Evolutionary conservation across 106 monocot genomes (phyloP).

Genomic region (Ottelia alismoides): DNA sequence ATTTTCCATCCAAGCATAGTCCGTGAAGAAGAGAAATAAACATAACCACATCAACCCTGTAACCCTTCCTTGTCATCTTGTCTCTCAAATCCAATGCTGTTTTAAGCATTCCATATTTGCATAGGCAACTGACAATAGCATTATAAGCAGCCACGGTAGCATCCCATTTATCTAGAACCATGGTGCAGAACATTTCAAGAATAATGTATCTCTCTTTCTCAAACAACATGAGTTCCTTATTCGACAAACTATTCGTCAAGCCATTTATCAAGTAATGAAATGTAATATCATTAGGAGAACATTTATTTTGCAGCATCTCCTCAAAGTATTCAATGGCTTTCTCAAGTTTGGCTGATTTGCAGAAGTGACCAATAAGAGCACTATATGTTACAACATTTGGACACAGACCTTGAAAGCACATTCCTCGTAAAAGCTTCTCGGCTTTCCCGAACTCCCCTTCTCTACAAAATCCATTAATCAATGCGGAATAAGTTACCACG

Average conservation of each 20-base stretch:
- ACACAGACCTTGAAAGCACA: constrained; percentile 29
- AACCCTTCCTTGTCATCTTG: constrained; percentile 49
- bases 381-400: constrained; percentile 90
- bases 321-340: constrained; percentile 44
- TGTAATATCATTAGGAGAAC: constrained; percentile 65
- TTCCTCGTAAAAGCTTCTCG: constrained; percentile 32
- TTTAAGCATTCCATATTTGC: constrained; percentile 64
- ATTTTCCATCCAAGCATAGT: constrained; percentile 51
- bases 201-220: constrained; percentile 12
- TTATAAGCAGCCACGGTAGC: constrained; percentile 53
- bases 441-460: constrained; percentile 37
- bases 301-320: constrained; percentile 52
- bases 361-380: constrained; percentile 46
- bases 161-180: constrained; percentile 63
- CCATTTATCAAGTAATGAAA: constrained; percentile 68
- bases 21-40: constrained; percentile 62
- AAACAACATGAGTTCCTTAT: neutral
- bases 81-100: constrained; percentile 57
- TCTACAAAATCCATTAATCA: constrained; percentile 60
- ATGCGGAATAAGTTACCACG: constrained; percentile 63
- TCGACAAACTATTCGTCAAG: too few relatives aligned
- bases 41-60: constrained; percentile 32
- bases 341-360: constrained; percentile 26
- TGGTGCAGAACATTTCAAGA: constrained; percentile 33
- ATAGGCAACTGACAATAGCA: constrained; percentile 63